Evolutionary conservation across 1,284 basidiomycete species (phyloP).

Genomic region (Cryptococcus sp.): DNA sequence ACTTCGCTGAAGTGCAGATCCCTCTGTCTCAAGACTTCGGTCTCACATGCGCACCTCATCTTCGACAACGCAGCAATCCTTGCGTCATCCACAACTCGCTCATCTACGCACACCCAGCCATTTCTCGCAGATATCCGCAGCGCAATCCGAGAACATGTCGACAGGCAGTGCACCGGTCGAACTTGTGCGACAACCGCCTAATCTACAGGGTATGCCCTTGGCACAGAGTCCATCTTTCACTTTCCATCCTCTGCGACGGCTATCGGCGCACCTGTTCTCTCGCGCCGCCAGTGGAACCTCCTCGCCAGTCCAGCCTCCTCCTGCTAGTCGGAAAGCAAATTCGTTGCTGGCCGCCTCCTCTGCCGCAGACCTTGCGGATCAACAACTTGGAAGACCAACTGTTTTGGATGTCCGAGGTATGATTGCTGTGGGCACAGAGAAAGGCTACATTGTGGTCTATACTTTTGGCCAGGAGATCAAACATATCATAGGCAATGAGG

Average conservation of each 20-base stretch:
- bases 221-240: constrained; percentile 34
- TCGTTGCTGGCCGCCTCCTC: constrained; percentile 57
- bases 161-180: constrained; percentile 11
- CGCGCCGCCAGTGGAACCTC: constrained; percentile 12
- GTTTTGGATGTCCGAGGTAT: constrained; percentile 83
- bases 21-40: constrained; percentile 77
- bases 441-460: constrained; percentile 78
- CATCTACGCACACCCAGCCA: constrained; percentile 37
- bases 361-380: constrained; percentile 1
- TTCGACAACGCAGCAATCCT: constrained; percentile 58
- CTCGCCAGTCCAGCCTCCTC: constrained; percentile 4
- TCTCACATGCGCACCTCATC: constrained; percentile 63
- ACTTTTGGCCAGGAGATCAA: constrained; percentile 86
- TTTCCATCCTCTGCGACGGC: constrained; percentile 61
- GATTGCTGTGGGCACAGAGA: constrained; percentile 83
- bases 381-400: constrained; percentile 64
- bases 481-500: constrained; percentile 71
- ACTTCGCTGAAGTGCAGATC: constrained; percentile 64
- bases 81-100: constrained; percentile 13
- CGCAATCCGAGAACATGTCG: constrained; percentile 42
- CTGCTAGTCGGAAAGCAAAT: constrained; percentile 57
- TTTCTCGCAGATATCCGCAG: constrained; percentile 47
- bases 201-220: not conserved
- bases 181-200: no score
- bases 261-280: constrained; percentile 60